Conservation (phyloP, 768 basidiomycete species). For the Hericium erinaceus region DNA sequence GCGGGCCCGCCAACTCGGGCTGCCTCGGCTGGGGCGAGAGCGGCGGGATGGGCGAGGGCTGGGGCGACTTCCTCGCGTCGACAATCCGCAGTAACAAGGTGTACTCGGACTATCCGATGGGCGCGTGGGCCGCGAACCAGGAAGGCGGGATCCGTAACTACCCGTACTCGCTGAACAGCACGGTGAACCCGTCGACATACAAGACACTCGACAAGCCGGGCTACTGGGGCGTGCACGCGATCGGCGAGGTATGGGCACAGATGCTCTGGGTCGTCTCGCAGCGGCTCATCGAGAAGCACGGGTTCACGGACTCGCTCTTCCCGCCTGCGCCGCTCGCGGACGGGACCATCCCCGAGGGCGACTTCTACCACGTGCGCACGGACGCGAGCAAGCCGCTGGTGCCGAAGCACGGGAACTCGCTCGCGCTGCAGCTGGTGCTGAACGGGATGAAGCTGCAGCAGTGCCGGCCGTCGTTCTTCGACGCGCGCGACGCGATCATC, state of each 20-base stretch:
- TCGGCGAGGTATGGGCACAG: slow-evolving; percentile 95
- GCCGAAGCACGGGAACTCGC: slow-evolving; percentile 88
- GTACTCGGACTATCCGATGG: slow-evolving; percentile 85
- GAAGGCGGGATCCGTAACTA: slow-evolving; percentile 78
- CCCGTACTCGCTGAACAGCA: slow-evolving; percentile 65
- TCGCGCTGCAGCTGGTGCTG: slow-evolving; percentile 74
- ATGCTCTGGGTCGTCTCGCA: slow-evolving; percentile 78
- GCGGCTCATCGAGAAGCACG: slow-evolving; percentile 70
- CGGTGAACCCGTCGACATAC: slow-evolving; percentile 85
- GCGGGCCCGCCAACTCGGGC: slow-evolving; percentile 86
- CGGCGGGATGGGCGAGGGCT: slow-evolving; percentile 97
- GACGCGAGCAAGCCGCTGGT: slow-evolving; percentile 45
- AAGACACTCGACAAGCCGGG: slow-evolving; percentile 90
- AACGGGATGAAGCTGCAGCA: slow-evolving; percentile 94
- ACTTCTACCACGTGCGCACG: slow-evolving; percentile 57
- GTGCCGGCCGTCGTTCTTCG: slow-evolving; percentile 85
- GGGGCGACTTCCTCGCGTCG: slow-evolving; percentile 92
- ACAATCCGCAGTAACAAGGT: slow-evolving; percentile 65
- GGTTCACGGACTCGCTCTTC: slow-evolving; percentile 70
- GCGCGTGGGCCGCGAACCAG: slow-evolving; percentile 87
- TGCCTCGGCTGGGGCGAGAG: slow-evolving; percentile 95
- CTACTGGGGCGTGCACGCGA: slow-evolving; percentile 89
- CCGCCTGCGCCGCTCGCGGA: slow-evolving; percentile 62
- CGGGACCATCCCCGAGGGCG: slow-evolving; percentile 54
- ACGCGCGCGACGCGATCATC: slow-evolving; percentile 83